Percentiles rank a stretch among this genome's conserved stretches.
phyloP scores from a whole-genome alignment of 2,329 filamentous ascomycete genomes.

The Pseudogymnoascus sp. region DNA sequence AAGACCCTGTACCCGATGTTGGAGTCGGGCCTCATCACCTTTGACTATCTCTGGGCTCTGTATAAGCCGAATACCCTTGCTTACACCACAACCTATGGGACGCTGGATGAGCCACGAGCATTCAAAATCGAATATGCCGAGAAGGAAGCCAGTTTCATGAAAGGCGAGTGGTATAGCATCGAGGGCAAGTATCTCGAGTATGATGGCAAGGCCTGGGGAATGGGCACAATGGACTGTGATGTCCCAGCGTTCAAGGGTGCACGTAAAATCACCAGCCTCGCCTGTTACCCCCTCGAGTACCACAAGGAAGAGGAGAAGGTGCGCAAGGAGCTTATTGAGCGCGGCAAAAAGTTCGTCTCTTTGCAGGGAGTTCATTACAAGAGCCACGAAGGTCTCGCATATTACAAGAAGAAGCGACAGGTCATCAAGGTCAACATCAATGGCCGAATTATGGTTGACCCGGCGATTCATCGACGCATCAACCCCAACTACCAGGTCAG shows the following conservation, averaged over 20 bases:
- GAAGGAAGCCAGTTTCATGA: slow-evolving; percentile 60
- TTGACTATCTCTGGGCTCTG: slow-evolving; percentile 79
- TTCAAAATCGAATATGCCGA: slow-evolving; percentile 74
- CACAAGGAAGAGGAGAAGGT: slow-evolving; percentile 63
- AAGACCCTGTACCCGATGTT: slow-evolving; percentile 75
- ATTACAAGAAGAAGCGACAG: slow-evolving; percentile 69
- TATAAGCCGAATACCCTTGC: slow-evolving; percentile 81
- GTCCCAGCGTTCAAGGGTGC: slow-evolving; percentile 71
- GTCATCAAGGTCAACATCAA: slow-evolving; percentile 77
- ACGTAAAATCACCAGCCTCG: slow-evolving; percentile 70
- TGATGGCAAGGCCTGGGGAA: slow-evolving; percentile 78
- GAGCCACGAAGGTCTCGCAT: slow-evolving; percentile 75
- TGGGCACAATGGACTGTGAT: slow-evolving; percentile 60
- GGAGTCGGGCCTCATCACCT: slow-evolving; percentile 76
- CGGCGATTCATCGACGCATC: slow-evolving; percentile 71
- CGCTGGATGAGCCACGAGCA: slow-evolving; percentile 65
- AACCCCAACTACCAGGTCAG: slow-evolving; percentile 80
- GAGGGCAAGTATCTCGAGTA: slow-evolving; percentile 78
- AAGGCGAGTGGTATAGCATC: slow-evolving; percentile 67
- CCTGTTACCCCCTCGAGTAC: slow-evolving; percentile 70
- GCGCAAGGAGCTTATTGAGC: slow-evolving; percentile 59
- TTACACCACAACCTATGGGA: slow-evolving; percentile 69
- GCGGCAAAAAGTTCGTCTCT: slow-evolving; percentile 75
- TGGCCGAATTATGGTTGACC: slow-evolving; percentile 81
- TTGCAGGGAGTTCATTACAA: slow-evolving; percentile 79